Base-by-base conservation (phyloP, 2,329 filamentous ascomycete genomes). In the Falciphora oryzae region DNA sequence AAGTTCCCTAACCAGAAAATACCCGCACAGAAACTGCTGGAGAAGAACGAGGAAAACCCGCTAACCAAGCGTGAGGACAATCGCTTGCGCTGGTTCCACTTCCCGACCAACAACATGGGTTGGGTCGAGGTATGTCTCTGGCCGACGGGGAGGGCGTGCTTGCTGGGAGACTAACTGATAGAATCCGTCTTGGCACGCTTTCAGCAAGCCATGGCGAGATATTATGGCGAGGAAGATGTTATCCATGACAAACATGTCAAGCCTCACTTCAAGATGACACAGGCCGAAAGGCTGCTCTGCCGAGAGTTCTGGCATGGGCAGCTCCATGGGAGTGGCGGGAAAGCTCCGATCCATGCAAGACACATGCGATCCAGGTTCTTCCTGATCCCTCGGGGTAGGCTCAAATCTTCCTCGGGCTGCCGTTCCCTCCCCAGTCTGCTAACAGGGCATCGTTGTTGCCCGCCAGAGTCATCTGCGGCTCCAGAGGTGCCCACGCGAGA, bases 281-380 rank as follows among this genome's bases (percentile, higher is more conserved):
- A 63, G 11, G 65, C 69, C 2, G 62, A 70, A 10, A 72, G 72
- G 68, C 59, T 77, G 0, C 66, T 77, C 3, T 67, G 70, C 5
- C 70, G 73, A 1, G 66, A 69, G 13, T 73, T 71, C 56, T 79
- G 77, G 77, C 69, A 70, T 3, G 74, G 75, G 1, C 76, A 77
- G 56, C 67, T 75, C 27, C 73, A 76, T 32, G 72, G 44, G 3
- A n/a, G 70, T 0, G 66, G 64, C 58, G 59, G 62, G 56, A 63
- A 66, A 10, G 62, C 61, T 1, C 65, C 70, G 8, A 69, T 75
- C 0, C 75, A 78, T 53, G 71, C 76, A 0, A 71, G 76, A 16
- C 73, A 78, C 25, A 71, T 79, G 73, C 67, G 73, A 1, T 71
- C 76, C 44, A 53, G 22, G 10, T n/a, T 53, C 44, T n/a, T 53